Evolutionary conservation across 345 rosid species (phyloP), one percentile per base, ranked within the genome.

Genomic region (Murraya paniculata): DNA sequence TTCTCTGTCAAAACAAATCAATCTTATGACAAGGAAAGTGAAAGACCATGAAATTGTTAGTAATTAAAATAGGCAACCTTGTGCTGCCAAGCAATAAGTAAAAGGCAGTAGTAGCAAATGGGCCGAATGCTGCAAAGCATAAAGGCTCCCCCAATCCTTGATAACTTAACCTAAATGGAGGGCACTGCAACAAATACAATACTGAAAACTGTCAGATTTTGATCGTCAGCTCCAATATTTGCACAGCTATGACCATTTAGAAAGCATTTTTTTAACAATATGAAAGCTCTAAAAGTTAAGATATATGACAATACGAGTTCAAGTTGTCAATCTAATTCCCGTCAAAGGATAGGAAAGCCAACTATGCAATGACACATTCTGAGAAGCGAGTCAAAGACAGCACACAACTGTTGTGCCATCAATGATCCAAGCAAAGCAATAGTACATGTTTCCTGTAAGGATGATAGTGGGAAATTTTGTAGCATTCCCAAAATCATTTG

Each of bases 71-170:
- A 59, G 24, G 61, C 22, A 81, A 92, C 98, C 97, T 87, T 78
- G 87, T 60, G 79, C 84, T 83, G 39, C 92, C 91, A 64, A 89
- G 86, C 74, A 91, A 79, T 50, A 90, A 73, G 87, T 95, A 95
- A 78, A 95, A 95, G 28, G 95, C 98, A 25, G 91, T 85, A 6
- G 97, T 95, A 56, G 98, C 95, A 83, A 95, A 93, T n/a, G 96
- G 98, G 56, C 98, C 98, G 69, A 93, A 95, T 48, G 98, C 97
- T 53, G 95, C 92, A 76, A 93, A 95, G 80, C 97, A 93, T 84
- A 95, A 80, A 4, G 98, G 97, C 89, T 95, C 98, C 81, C 98
- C 98, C 69, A 95, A 73, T 83, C 98, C 98, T 72, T 85, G 92
- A 89, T 93, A 95, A 86, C 97, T 93, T 79, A 93, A 80, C 79